These are phyloP conservation scores for Cladorrhinum sp. DNA, from an alignment of 2,329 filamentous ascomycete genomes.

Conservation along the genomic window DNA sequence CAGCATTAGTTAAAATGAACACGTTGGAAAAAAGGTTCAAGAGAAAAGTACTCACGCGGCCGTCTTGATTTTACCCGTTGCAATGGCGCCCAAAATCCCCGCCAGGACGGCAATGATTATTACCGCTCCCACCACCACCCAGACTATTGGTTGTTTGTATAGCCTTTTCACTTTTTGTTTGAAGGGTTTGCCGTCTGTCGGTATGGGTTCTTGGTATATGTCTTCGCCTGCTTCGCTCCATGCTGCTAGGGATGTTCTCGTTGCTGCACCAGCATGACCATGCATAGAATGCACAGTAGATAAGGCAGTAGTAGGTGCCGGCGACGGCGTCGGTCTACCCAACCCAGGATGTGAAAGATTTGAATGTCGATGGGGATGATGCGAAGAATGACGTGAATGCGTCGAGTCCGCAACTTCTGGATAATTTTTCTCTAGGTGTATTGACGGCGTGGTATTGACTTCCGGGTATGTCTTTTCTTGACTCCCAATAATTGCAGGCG, in stretches of 20 bases:
- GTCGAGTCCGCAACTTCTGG: not conserved
- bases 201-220: not conserved
- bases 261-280: not conserved
- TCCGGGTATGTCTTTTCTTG: not conserved
- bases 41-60: constrained; percentile 2
- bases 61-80: constrained; percentile 17
- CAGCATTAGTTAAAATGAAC: not conserved
- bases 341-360: not conserved
- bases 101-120: constrained; percentile 18
- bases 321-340: not conserved
- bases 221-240: constrained; percentile 16
- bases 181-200: not conserved
- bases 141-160: constrained; percentile 14
- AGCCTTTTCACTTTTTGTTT: not conserved
- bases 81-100: constrained; percentile 20
- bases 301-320: not conserved
- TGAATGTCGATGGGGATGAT: not conserved
- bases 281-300: not conserved
- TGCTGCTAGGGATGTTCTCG: constrained; percentile 1
- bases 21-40: not conserved
- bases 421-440: constrained; percentile 7
- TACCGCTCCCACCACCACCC: constrained; percentile 11
- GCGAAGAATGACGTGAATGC: not conserved
- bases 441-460: not conserved
- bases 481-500: not conserved